phyloP scores from a whole-genome alignment of 306 rosid species.

The Pterocarpus santalinus region DNA sequence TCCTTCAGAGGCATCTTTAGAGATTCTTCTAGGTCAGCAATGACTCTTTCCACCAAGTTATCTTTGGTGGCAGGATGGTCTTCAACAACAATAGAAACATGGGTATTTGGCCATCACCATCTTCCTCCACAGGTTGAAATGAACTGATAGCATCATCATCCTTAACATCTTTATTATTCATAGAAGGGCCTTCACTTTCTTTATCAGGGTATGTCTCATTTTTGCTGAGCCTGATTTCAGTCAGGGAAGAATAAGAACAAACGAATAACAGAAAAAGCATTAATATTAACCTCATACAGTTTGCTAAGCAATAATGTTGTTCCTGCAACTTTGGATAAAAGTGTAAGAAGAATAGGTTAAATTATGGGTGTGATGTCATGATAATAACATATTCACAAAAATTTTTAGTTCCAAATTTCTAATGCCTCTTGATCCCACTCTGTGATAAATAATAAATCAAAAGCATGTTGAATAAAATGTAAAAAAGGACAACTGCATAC shows the following conservation, averaged over 20 bases:
- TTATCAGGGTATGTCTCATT: background rate
- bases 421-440: too few species aligned
- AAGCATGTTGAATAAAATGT: background rate
- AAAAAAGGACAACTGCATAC: background rate
- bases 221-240: too few species aligned
- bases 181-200: background rate
- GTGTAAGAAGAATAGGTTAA: background rate
- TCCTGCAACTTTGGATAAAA: too few species aligned
- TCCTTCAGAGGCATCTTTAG: conserved; percentile 43
- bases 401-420: too few species aligned
- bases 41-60: conserved; percentile 17
- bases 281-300: too few species aligned
- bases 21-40: conserved; percentile 34
- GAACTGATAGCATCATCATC: conserved; percentile 20
- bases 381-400: background rate
- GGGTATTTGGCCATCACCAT: background rate
- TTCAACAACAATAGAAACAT: background rate
- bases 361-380: background rate
- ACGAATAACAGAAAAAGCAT: too few species aligned
- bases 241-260: conserved; percentile 1
- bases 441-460: background rate
- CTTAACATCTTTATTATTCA: background rate
- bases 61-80: background rate
- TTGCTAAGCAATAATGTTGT: too few species aligned
- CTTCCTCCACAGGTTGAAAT: background rate